Evolutionary conservation across 1,284 basidiomycete genomes (phyloP).

Genomic region (Trichosporon sp.): DNA sequence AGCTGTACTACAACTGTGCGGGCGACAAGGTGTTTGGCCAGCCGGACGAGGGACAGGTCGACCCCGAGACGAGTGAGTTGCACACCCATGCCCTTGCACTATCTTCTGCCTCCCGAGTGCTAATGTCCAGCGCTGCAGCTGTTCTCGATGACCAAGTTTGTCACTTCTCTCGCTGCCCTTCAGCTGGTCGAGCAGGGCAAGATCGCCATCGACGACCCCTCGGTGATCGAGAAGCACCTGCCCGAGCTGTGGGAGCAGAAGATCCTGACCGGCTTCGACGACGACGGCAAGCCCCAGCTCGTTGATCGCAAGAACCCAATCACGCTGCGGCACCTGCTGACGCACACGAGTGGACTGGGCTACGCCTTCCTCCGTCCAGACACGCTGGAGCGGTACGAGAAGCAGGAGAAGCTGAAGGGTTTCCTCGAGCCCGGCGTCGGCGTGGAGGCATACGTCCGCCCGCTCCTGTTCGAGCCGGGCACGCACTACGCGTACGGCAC

Average conservation of each 20-base stretch:
- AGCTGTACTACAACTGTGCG: constrained; percentile 25
- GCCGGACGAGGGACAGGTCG: constrained; percentile 9
- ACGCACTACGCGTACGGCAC: constrained; percentile 27
- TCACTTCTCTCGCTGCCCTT: constrained; percentile 18
- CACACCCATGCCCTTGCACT: no score
- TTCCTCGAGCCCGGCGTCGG: constrained; percentile 15
- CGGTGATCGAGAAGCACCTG: constrained; percentile 20
- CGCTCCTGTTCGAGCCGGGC: constrained; percentile 36
- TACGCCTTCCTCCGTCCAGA: constrained; percentile 11
- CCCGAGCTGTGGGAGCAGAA: constrained; percentile 31
- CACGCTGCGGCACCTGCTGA: constrained; percentile 37
- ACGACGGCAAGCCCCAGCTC: constrained; percentile 26
- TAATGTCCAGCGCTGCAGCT: constrained; percentile 26
- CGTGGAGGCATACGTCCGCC: constrained; percentile 16
- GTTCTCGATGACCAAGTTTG: constrained; percentile 38
- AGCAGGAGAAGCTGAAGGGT: not conserved
- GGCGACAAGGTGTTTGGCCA: constrained; percentile 29
- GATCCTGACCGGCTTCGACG: constrained; percentile 30
- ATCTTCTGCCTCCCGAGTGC: not conserved
- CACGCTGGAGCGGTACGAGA: not conserved
- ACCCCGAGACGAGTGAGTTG: not conserved
- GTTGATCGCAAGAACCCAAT: constrained; percentile 24
- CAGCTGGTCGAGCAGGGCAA: constrained; percentile 16
- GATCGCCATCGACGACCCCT: constrained; percentile 23
- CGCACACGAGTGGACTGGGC: constrained; percentile 28